Percentiles rank a stretch among this genome's conserved stretches.
phyloP scores from a whole-genome alignment of 352 stramenopile genomes.

The Phytophthora foliorum region DNA sequence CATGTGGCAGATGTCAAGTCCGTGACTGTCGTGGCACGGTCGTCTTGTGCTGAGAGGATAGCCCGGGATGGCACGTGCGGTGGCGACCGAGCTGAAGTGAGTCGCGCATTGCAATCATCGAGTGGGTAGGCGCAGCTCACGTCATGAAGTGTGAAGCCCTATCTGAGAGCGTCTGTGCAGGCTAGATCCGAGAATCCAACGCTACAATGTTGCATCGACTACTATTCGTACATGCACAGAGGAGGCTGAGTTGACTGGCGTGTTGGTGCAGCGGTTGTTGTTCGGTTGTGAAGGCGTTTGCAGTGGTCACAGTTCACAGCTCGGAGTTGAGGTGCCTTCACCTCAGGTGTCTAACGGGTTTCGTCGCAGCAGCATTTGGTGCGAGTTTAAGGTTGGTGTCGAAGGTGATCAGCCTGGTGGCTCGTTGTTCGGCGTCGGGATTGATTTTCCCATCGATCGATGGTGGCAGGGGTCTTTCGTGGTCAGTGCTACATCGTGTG shows the following conservation, averaged over 20 bases:
- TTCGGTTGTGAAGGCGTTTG: slow-evolving; percentile 13
- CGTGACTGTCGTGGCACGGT: slow-evolving; percentile 19
- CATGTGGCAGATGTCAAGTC: slow-evolving; percentile 27
- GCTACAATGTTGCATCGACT: not conserved
- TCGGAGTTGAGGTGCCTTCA: not conserved
- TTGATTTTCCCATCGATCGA: slow-evolving; percentile 11
- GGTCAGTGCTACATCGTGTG: not conserved
- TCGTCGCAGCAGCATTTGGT: not conserved
- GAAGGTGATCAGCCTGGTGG: not conserved
- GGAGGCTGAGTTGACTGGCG: not conserved
- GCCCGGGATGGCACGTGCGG: slow-evolving; percentile 9
- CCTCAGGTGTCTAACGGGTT: slow-evolving; percentile 8
- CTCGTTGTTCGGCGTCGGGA: not conserved
- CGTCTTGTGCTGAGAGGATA: slow-evolving; percentile 18
- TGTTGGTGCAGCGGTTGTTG: slow-evolving; percentile 6
- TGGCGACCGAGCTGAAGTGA: not conserved
- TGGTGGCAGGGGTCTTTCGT: not conserved
- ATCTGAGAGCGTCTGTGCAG: not conserved
- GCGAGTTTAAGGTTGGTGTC: not conserved
- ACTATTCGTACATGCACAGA: not conserved
- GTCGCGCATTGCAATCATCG: slow-evolving; percentile 2
- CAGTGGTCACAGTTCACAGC: slow-evolving; percentile 8
- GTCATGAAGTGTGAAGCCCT: not conserved
- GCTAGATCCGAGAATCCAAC: slow-evolving; percentile 5
- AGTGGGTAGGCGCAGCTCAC: slow-evolving; percentile 4